Conservation (phyloP, 202 grass and related monocot species). For the Carex arenaria region DNA sequence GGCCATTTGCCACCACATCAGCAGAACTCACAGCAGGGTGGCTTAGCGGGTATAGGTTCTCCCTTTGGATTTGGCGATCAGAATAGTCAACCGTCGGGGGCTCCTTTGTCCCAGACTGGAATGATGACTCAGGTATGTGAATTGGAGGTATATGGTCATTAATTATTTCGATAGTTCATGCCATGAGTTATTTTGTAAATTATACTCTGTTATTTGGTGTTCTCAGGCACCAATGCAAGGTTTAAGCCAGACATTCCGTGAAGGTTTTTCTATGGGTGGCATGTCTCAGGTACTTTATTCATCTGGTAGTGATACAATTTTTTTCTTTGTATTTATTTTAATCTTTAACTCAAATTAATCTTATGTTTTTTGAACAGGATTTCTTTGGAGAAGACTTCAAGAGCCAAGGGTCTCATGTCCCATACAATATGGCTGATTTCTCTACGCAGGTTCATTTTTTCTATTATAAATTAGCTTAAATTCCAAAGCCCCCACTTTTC, state of each 20-base stretch:
- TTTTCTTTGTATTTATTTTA: background rate
- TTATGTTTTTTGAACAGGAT: conserved; percentile 49
- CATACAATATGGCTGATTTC: conserved; percentile 95
- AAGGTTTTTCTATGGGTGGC: conserved; percentile 95
- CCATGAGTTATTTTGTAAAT: conserved; percentile 10
- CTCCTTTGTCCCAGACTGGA: conserved; percentile 76
- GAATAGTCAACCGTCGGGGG: conserved; percentile 83
- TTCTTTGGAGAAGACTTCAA: conserved; percentile 98
- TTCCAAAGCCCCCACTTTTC: background rate
- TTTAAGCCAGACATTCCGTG: conserved; percentile 93
- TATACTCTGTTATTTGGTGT: background rate
- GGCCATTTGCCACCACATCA: conserved; percentile 88
- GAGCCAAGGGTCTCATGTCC: conserved; percentile 93
- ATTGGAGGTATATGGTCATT: background rate
- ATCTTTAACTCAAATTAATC: conserved; percentile 3
- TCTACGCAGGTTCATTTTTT: conserved; percentile 64
- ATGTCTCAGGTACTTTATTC: conserved; percentile 85
- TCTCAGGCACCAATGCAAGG: conserved; percentile 86
- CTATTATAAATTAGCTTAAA: background rate
- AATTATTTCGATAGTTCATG: background rate
- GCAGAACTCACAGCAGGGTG: conserved; percentile 80
- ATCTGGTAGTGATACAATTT: background rate
- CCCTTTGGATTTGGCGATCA: conserved; percentile 77
- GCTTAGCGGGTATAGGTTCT: conserved; percentile 43
- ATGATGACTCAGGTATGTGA: conserved; percentile 90